Evolutionary conservation across 1,139 yeast species (phyloP), one percentile per base, ranked within the genome.

Genomic region (Geotrichum histeridarum): DNA sequence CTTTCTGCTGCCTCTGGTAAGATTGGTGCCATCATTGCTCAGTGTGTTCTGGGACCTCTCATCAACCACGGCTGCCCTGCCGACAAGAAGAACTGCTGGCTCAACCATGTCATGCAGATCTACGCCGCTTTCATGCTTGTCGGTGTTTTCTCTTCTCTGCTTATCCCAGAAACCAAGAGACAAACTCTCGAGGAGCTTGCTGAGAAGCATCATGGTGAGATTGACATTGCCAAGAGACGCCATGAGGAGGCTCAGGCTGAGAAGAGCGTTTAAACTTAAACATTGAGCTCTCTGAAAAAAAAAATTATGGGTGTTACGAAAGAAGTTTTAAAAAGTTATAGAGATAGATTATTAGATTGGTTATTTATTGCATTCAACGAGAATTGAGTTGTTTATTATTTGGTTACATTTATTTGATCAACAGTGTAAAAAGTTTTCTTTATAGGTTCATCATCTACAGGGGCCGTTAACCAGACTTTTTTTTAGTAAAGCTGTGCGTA

Each of bases 1-100:
- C 76, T 93, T 61, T 88, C 96, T 63, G 99, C 99, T 62, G 98
- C 96, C 54, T 71, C 82, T 51, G 99, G 99, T 80, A 93, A 93
- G 76, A 77, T 87, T 62, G 99, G 99, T 77, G 98, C 99, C 58
- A 88, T 93, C 63, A 81, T 93, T 74, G 98, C 98, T 41, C 64
- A 62, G 54, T 61, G 61, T 54, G 69, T 68, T 36, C 59, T 89
- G 64, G 96, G 96, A 77, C 87, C 95, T 61, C 79, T 88, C 66
- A 79, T 84, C 58, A 77, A 85, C 77, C 91, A 85, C 72, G 79
- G 81, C 62, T 88, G 95, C 81, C 73, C 84, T 45, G 73, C 76
- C 48, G 77, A 76, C 57, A 70, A 78, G 56, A 67, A 70, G 51
- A 81, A 82, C 74, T 88, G 95, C 81, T 88, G 80, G 83, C 79